These are phyloP conservation scores for Brassica cretica DNA, from an alignment of 345 rosid genomes.

Conservation along the genomic window DNA sequence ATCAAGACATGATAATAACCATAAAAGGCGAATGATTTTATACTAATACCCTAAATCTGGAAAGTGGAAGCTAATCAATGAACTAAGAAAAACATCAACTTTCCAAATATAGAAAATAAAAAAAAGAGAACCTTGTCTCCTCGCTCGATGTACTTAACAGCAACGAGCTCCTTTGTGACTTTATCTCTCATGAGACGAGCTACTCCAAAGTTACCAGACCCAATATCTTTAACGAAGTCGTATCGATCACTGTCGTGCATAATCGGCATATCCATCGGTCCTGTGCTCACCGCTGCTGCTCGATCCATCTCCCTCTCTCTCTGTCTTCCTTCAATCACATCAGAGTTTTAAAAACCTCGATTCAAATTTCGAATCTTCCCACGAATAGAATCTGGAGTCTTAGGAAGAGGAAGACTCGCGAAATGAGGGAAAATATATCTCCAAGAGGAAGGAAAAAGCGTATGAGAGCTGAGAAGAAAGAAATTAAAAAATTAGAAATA, in stretches of 20 bases:
- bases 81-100: conserved; percentile 7
- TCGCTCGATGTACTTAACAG: conserved; percentile 96
- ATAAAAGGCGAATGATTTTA: neutral
- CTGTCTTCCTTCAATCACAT: conserved; percentile 2
- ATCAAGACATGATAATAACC: neutral
- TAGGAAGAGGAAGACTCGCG: conserved; percentile 25
- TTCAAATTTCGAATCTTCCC: conserved; percentile 12
- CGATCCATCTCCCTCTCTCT: conserved; percentile 48
- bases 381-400: conserved; percentile 21
- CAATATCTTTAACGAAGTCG: conserved; percentile 85
- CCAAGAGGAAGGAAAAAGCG: conserved; percentile 1
- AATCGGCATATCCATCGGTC: conserved; percentile 91
- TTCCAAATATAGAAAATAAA: conserved; percentile 27
- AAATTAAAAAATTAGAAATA: neutral
- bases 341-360: neutral
- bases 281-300: conserved; percentile 46
- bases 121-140: conserved; percentile 63
- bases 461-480: conserved; percentile 20
- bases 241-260: conserved; percentile 93
- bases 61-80: conserved; percentile 14
- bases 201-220: conserved; percentile 87
- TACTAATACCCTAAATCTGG: neutral
- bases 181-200: conserved; percentile 89
- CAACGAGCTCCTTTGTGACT: conserved; percentile 77
- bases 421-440: conserved; percentile 4